Conservation (phyloP, 2,329 filamentous ascomycete species). For the Elsinoe arachidis region DNA sequence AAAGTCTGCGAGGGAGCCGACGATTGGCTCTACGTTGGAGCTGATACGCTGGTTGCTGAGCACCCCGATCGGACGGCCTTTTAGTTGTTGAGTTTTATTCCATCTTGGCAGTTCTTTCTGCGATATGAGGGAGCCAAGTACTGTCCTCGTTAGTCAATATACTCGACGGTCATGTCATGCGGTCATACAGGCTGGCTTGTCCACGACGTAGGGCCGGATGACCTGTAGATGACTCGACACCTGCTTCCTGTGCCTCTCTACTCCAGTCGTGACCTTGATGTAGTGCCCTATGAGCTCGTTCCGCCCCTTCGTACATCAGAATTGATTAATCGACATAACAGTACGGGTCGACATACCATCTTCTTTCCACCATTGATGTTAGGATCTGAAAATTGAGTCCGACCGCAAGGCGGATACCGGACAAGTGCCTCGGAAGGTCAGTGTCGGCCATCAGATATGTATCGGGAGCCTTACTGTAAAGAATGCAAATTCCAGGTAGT, state of each 20-base stretch:
- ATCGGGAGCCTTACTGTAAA: constrained; percentile 33
- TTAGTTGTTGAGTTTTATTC: constrained; percentile 13
- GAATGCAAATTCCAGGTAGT: constrained; percentile 40
- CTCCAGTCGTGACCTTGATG: constrained; percentile 48
- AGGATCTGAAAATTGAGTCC: constrained; percentile 37
- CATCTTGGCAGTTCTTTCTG: constrained; percentile 5
- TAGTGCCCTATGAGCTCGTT: constrained; percentile 55
- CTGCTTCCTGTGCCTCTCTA: constrained; percentile 47
- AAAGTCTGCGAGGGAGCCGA: constrained; percentile 27
- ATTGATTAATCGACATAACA: background rate
- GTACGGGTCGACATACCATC: constrained; percentile 22
- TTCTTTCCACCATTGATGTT: constrained; percentile 38
- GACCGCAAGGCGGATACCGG: constrained; percentile 50
- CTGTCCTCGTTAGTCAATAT: background rate
- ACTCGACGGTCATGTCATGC: background rate
- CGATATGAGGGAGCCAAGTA: constrained; percentile 13
- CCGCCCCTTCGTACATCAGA: constrained; percentile 33
- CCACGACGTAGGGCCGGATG: constrained; percentile 47
- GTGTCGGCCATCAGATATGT: constrained; percentile 16
- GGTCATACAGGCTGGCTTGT: constrained; percentile 34
- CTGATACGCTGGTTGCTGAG: constrained; percentile 5
- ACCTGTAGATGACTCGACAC: constrained; percentile 58
- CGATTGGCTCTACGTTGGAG: constrained; percentile 23
- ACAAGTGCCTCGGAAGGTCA: constrained; percentile 35
- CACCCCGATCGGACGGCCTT: constrained; percentile 11